A percentile compares a stretch with the other conserved stretches of the same genome.
Conservation (phyloP, 164 flowering plant species). For the Platanus orientalis region DNA sequence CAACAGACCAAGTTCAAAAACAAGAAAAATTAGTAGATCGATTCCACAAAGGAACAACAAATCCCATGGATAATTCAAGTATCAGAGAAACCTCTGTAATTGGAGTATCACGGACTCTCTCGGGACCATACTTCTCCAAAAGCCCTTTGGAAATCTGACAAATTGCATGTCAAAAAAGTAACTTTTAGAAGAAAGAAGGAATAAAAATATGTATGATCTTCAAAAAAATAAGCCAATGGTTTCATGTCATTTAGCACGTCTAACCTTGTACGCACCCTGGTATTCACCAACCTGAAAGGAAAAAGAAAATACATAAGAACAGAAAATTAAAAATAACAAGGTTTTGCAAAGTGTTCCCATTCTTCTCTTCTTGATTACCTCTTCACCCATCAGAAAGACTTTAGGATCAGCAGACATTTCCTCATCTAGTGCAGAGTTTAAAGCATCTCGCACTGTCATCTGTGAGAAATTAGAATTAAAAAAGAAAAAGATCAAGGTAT, state of each 20-base stretch:
- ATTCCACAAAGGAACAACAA: neutral
- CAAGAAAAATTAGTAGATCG: neutral
- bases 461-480: constrained; percentile 11
- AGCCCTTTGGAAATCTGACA: constrained; percentile 83
- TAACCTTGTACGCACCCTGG: constrained; percentile 99
- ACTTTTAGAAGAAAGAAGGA: neutral
- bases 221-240: neutral
- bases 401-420: constrained; percentile 66
- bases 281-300: constrained; percentile 96
- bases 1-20: neutral
- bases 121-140: constrained; percentile 90
- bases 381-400: constrained; percentile 85
- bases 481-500: neutral
- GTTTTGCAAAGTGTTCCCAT: neutral
- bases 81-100: constrained; percentile 74
- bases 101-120: constrained; percentile 93
- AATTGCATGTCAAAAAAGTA: neutral
- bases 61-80: neutral
- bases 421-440: constrained; percentile 64
- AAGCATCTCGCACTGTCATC: constrained; percentile 62
- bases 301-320: constrained; percentile 2
- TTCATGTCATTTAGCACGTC: constrained; percentile 13
- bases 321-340: neutral
- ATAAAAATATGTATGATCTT: neutral
- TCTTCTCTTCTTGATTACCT: constrained; percentile 30